A percentile compares a stretch with the other conserved stretches of the same genome.
Conservation (phyloP, 1,139 yeast species). For the Magnusiomyces clavatus region DNA sequence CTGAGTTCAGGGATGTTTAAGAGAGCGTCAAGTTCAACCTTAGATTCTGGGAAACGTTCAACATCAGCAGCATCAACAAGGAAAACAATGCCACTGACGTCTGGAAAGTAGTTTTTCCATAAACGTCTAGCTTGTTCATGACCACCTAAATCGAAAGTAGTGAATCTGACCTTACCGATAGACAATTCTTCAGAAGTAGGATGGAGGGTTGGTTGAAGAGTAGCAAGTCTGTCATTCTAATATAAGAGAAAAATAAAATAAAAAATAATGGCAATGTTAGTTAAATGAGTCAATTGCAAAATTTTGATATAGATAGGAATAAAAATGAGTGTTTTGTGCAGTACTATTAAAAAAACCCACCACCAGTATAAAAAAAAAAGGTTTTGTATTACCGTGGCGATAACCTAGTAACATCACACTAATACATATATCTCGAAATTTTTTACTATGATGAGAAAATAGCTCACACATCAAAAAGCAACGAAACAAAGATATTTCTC, state of each 20-base stretch:
- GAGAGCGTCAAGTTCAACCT: constrained; percentile 88
- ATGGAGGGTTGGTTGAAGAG: constrained; percentile 95
- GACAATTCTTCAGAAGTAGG: constrained; percentile 97
- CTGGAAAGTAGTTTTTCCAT: constrained; percentile 99
- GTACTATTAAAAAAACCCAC: neutral
- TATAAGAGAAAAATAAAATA: constrained; percentile 1
- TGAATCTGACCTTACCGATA: constrained; percentile 91
- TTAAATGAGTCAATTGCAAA: neutral
- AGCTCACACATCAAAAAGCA: no score
- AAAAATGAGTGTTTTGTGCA: no score
- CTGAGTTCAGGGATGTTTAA: constrained; percentile 86
- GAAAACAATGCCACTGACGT: constrained; percentile 94
- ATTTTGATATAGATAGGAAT: neutral
- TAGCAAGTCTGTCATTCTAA: constrained; percentile 89
- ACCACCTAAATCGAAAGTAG: constrained; percentile 97
- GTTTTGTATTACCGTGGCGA: neutral
- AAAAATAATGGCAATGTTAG: constrained; percentile 1
- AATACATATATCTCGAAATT: no score
- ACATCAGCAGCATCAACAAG: constrained; percentile 96
- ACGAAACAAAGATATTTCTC: no score
- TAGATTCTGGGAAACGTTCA: constrained; percentile 89
- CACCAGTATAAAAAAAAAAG: neutral
- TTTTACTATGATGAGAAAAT: no score
- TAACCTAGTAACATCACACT: neutral
- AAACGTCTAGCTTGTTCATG: constrained; percentile 97